These are phyloP conservation scores for Dryas octopetala DNA, from an alignment of 306 rosid species.

Conservation along the genomic window DNA sequence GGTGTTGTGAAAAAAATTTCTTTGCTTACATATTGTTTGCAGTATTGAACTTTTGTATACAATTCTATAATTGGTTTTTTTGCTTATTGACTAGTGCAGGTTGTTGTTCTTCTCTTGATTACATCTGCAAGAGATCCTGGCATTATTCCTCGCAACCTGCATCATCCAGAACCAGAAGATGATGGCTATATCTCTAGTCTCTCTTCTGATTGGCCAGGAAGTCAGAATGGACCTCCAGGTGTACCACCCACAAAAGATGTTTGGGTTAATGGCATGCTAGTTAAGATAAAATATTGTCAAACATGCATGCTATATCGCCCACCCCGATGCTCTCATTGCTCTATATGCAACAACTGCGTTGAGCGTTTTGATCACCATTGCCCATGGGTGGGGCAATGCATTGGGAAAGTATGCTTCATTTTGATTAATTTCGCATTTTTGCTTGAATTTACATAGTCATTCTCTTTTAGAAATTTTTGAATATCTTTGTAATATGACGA, in stretches of 20 bases:
- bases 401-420: conserved; percentile 57
- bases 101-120: conserved; percentile 54
- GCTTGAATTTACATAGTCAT: neutral
- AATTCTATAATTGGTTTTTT: conserved; percentile 2
- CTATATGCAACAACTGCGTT: conserved; percentile 75
- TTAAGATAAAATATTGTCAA: conserved; percentile 67
- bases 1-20: neutral
- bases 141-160: conserved; percentile 61
- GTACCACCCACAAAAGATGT: conserved; percentile 60
- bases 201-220: conserved; percentile 40
- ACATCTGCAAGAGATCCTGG: conserved; percentile 91
- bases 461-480: neutral
- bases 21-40: neutral
- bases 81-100: conserved; percentile 43
- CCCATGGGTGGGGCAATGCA: conserved; percentile 92
- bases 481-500: neutral
- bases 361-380: conserved; percentile 91
- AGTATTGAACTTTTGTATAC: neutral
- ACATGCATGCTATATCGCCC: conserved; percentile 82
- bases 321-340: conserved; percentile 78
- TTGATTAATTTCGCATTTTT: neutral
- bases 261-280: conserved; percentile 46
- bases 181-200: conserved; percentile 27
- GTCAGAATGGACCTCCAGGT: conserved; percentile 29
- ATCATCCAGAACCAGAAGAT: conserved; percentile 61